Base-by-base conservation (phyloP, 768 basidiomycete species). In the Amanita pseudoporphyria region DNA sequence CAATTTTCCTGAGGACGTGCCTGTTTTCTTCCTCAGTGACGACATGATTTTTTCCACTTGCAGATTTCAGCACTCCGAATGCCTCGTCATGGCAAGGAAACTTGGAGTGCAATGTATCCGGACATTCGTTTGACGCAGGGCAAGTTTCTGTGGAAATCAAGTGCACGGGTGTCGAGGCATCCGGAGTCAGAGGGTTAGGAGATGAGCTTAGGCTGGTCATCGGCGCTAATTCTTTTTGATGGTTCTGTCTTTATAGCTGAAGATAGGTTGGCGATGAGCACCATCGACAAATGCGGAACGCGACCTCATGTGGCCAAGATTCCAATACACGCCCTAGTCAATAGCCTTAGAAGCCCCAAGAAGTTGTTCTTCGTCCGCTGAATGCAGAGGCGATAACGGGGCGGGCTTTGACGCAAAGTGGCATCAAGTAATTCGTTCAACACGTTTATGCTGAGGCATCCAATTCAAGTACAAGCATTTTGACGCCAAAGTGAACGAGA, bases 11-110 rank as follows among this genome's bases (percentile, higher is more conserved):
- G 22, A 63, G 55, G 26, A 64, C 53, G 5, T 52, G 51, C 6
- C 53, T 54, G 49, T 64, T 58, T 22, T 66, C 63, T 32, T 61
- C 55, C 2, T 57, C 58, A 0, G 58, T 59, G 24, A 63, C 54
- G 39, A 52, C 51, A 16, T 42, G 51, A 1, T 39, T 31, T 16
- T 37, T 16, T 14, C 49, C 47, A 19, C 50, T 47, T 26, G 44
- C 22, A 14, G 51, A 36, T 12, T 52, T 47, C 24, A 59, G 30
- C 10, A 59, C 44, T 13, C 56, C 52, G 16, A 58, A 32, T 1
- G 57, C 53, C 40, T 58, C 57, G 14, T 59, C 62, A 13, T 12
- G 35, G 24, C 47, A 51, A 26, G 44, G 33, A 9, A 21, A 49
- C n/a, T 10, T 19, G n/a, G n/a, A n/a, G n/a, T n/a, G n/a, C n/a